A percentile compares a stretch with the other conserved stretches of the same genome.
phyloP scores from a whole-genome alignment of 345 rosid species.

The Hibiscus mutabilis region DNA sequence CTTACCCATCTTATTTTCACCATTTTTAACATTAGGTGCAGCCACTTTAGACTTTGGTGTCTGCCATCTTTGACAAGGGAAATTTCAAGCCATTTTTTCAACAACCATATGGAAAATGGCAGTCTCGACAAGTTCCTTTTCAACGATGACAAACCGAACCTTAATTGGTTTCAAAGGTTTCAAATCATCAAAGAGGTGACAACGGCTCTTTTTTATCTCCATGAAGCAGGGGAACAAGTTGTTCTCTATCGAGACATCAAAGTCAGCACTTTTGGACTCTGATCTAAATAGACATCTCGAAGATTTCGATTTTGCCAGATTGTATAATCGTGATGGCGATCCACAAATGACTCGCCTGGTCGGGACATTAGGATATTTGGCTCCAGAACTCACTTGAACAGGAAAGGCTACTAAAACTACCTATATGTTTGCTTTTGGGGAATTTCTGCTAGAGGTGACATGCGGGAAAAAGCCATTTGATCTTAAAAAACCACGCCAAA shows the following conservation, averaged over 20 bases:
- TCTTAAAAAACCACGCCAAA: background rate
- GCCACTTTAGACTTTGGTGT: too few species aligned
- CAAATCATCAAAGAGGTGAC: background rate
- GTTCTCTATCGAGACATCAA: background rate
- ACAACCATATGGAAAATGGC: background rate
- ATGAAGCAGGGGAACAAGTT: background rate
- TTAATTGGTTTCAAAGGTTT: background rate
- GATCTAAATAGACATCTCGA: background rate
- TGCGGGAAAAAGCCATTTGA: background rate
- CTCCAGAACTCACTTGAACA: background rate
- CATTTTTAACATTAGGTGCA: too few species aligned
- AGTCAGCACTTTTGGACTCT: background rate
- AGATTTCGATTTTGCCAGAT: background rate
- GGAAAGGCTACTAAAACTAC: background rate
- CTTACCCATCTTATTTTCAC: too few species aligned
- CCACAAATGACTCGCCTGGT: background rate
- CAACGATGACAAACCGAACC: background rate
- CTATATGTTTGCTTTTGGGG: background rate
- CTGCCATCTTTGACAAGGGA: too few species aligned
- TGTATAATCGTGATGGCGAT: background rate
- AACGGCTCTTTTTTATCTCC: background rate
- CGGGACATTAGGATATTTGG: background rate
- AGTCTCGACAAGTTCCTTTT: background rate
- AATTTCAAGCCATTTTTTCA: too few species aligned
- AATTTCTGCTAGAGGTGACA: background rate